phyloP scores from a whole-genome alignment of 1,284 basidiomycete genomes.

The Rhizoctonia solani region DNA sequence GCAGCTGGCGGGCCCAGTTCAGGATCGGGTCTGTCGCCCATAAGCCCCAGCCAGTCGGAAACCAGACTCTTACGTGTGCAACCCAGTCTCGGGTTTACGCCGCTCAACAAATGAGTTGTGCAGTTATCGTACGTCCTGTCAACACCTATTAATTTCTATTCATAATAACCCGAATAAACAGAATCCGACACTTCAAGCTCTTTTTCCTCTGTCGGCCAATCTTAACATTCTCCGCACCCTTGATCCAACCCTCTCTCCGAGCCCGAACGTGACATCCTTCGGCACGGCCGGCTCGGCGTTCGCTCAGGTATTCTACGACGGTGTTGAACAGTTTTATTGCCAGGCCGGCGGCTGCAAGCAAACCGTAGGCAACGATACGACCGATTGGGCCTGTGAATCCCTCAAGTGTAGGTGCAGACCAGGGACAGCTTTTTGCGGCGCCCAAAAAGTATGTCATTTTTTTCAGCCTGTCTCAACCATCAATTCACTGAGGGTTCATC shows the following conservation, averaged over 20 bases:
- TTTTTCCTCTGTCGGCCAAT: slow-evolving; percentile 69
- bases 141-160: slow-evolving; percentile 37
- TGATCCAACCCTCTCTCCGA: slow-evolving; percentile 66
- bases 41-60: slow-evolving; percentile 49
- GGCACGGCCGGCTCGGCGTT: slow-evolving; percentile 60
- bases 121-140: slow-evolving; percentile 61
- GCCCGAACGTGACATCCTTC: slow-evolving; percentile 65
- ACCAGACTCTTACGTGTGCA: slow-evolving; percentile 68
- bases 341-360: slow-evolving; percentile 71
- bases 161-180: slow-evolving; percentile 37
- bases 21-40: slow-evolving; percentile 42
- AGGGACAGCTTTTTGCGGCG: slow-evolving; percentile 76
- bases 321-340: slow-evolving; percentile 85
- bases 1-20: slow-evolving; percentile 47
- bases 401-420: slow-evolving; percentile 73
- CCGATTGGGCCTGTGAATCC: slow-evolving; percentile 68
- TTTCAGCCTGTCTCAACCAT: not conserved
- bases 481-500: too few relatives aligned
- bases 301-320: slow-evolving; percentile 82
- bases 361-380: slow-evolving; percentile 49
- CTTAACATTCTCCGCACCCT: slow-evolving; percentile 79
- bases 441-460: slow-evolving; percentile 41
- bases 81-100: slow-evolving; percentile 63
- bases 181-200: slow-evolving; percentile 66
- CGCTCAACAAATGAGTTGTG: slow-evolving; percentile 72